Evolutionary conservation across 306 rosid genomes (phyloP).

Genomic region (Casuarina glauca): DNA sequence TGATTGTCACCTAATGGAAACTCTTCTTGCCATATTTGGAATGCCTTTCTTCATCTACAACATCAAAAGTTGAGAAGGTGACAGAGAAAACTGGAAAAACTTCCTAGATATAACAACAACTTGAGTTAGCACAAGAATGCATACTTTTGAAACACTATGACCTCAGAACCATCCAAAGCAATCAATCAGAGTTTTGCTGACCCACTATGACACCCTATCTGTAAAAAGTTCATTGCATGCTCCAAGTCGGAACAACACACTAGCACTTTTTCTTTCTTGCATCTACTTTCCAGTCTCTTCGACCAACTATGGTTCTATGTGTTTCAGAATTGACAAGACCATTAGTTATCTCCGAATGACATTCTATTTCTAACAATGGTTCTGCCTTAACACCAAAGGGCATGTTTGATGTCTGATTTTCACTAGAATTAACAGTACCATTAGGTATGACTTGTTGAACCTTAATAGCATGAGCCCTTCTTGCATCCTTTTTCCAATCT

Average conservation of each 20-base stretch:
- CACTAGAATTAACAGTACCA: constrained; percentile 32
- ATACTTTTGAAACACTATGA: neutral
- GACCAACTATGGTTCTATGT: constrained; percentile 40
- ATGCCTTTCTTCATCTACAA: constrained; percentile 20
- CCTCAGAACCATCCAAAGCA: neutral
- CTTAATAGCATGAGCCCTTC: constrained; percentile 46
- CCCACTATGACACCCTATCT: constrained; percentile 32
- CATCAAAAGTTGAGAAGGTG: constrained; percentile 22
- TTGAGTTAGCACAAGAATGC: constrained; percentile 8
- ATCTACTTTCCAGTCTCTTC: constrained; percentile 94
- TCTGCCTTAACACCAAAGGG: constrained; percentile 39
- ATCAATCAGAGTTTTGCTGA: constrained; percentile 16
- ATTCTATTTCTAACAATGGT: constrained; percentile 26
- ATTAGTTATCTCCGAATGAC: constrained; percentile 33
- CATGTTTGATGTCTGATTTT: constrained; percentile 33
- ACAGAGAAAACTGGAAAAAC: constrained; percentile 20
- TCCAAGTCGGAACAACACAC: constrained; percentile 18
- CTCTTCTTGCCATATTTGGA: constrained; percentile 21
- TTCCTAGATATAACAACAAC: neutral
- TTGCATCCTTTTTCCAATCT: constrained; percentile 92
- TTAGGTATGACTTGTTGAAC: constrained; percentile 38
- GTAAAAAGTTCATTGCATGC: constrained; percentile 27
- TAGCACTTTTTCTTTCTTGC: constrained; percentile 74
- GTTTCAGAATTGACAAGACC: constrained; percentile 30
- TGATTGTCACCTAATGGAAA: neutral